Base-by-base conservation (phyloP, 2,329 filamentous ascomycete genomes). In the Trichoderma lentiforme region DNA sequence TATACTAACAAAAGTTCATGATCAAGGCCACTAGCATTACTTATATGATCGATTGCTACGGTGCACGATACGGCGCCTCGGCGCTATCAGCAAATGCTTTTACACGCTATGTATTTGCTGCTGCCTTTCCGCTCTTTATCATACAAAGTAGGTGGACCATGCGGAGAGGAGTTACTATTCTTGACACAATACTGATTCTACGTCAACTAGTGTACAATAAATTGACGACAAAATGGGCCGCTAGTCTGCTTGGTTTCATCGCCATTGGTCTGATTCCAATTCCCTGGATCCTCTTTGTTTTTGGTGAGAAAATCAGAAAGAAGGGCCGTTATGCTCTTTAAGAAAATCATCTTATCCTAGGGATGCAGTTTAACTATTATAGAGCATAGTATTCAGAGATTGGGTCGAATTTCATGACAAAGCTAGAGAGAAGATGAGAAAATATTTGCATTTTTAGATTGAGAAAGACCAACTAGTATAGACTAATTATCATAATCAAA, bases 91-190 rank as follows among this genome's bases (percentile, higher is more conserved):
- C 85, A 0, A 86, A 86, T 67, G 81, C 82, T 0, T 76, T 86
- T 4, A 71, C 82, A n/a, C 78, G 84, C 53, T 86, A 84, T 57
- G 75, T 75, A 0, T 76, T 85, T 11, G 82, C 81, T 2, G 80
- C 81, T 0, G 80, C 76, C 0, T 86, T 86, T 61, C 84, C 84
- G 2, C 75, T 86, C 0, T 86, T 86, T 72, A 82, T 82, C 0
- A 76, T 84, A 5, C 71, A 72, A 34, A 72, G 71, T 72, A 53
- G 6, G 71, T 51, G 32, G 14, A 15, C 15, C 6, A 9, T 21
- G 14, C 26, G 0, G 39, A 18, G 9, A 15, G n/a, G 6, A n/a
- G 5, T 32, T n/a, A n/a, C 6, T 6, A 12, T 15, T 14, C 8
- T 28, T 47, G 15, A 36, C 4, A 3, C 4, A 8, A 28, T 28